Base-by-base conservation (phyloP, 2,329 filamentous ascomycete genomes). In the Aureobasidium sp. region DNA sequence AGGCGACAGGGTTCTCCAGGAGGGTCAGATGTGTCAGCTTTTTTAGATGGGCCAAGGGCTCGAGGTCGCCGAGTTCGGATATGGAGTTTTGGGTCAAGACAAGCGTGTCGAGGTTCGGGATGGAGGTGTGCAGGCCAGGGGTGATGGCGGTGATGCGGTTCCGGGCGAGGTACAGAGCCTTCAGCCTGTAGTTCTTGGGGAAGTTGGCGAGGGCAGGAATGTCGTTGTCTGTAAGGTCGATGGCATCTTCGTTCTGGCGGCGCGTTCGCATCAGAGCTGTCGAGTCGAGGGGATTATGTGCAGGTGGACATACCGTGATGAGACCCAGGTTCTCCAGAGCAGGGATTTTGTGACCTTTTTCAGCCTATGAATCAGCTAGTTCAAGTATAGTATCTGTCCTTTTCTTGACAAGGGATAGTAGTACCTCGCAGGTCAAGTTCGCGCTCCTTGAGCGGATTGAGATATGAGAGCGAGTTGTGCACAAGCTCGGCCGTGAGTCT, bases 361-460 rank as follows among this genome's bases (percentile, higher is more conserved):
- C 63, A 68, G 64, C 52, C 65, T 68, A 69, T 72, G 69, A 69
- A 73, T 74, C 68, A 74, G 71, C 72, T 72, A 71, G 71, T 71
- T 74, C 75, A 86, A 85, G 86, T 91, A 90, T 90, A 96, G 91
- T 86, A 96, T 94, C 91, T 93, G 90, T 83, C 87, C 91, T 91
- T 45, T 96, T 89, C 89, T 85, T 79, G 78, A 53, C 29, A 31
- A 44, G 66, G 66, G 66, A 59, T 63, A 67, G 67, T 70, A 91
- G 86, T 89, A 97, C 94, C 94, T 96, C 94, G 87, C 72, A 99
- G 90, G 82, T 97, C 92, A 76, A 99, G 86, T 85, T 99, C 94
- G 78, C 94, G 91, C 84, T 99, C 94, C 81, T 94, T 96, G 77
- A 99, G 85, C 75, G 93, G 92, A 79, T 97, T 99, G 79, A 97